Percentiles rank a stretch among this genome's conserved stretches.
Conservation (phyloP, 2,329 filamentous ascomycete genomes). For the Colletotrichum sp. region DNA sequence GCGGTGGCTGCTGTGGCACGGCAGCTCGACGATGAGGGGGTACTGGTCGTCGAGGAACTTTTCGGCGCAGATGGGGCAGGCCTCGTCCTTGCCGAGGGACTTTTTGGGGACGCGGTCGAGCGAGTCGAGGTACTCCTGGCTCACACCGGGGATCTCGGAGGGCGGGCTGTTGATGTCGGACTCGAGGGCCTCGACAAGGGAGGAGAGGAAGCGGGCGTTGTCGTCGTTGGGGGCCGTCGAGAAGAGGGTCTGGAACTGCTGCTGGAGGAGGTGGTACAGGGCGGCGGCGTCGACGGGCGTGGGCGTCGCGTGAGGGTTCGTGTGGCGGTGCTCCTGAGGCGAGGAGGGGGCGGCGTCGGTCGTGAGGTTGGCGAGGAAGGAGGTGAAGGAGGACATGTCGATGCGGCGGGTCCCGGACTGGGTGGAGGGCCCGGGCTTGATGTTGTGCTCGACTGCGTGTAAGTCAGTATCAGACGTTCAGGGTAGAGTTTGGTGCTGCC, state of each 20-base stretch:
- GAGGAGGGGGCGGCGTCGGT: conserved; percentile 30
- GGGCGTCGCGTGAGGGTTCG: conserved; percentile 63
- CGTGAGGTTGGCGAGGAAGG: conserved; percentile 60
- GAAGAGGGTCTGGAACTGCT: conserved; percentile 60
- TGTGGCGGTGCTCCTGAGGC: conserved; percentile 29
- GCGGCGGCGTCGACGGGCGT: conserved; percentile 64
- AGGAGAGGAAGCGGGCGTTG: conserved; percentile 56
- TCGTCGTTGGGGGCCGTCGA: conserved; percentile 50
- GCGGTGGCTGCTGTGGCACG: conserved; percentile 61
- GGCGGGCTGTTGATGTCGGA: conserved; percentile 59
- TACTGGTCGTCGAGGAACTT: conserved; percentile 66
- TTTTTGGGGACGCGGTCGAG: conserved; percentile 63
- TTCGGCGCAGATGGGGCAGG: conserved; percentile 69
- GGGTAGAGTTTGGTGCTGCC: not conserved
- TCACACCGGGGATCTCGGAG: conserved; percentile 56
- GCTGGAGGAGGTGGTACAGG: conserved; percentile 63
- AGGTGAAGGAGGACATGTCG: conserved; percentile 69
- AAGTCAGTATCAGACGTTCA: not conserved
- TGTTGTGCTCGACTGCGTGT: conserved; percentile 66
- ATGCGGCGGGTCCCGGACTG: conserved; percentile 56
- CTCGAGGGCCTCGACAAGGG: conserved; percentile 54
- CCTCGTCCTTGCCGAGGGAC: conserved; percentile 53
- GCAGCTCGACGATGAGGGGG: conserved; percentile 68
- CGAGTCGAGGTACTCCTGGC: conserved; percentile 63
- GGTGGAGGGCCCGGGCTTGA: conserved; percentile 48